Conservation (phyloP, 129 eudicot genomes). For the Chrysanthemum lavandulifolium region DNA sequence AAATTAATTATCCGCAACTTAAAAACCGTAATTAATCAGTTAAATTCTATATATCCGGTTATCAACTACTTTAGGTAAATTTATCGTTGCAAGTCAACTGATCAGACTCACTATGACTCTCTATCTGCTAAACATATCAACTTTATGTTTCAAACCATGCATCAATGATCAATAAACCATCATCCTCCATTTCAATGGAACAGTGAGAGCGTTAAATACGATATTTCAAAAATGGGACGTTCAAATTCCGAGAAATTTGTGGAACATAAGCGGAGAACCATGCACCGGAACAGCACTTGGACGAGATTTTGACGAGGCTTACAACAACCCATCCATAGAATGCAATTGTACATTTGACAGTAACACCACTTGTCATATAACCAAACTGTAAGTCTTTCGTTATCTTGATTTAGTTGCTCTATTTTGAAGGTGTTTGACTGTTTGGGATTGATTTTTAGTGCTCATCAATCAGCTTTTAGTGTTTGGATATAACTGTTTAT, state of each 20-base stretch:
- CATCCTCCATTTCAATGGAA: background rate
- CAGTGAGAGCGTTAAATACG: constrained; percentile 49
- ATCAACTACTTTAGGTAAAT: too few species aligned
- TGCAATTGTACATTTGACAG: constrained; percentile 42
- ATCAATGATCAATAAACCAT: background rate
- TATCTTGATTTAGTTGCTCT: constrained; percentile 19
- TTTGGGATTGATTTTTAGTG: too few species aligned
- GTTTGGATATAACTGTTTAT: background rate
- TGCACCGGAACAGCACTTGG: constrained; percentile 54
- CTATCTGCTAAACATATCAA: too few species aligned
- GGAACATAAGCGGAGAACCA: constrained; percentile 59
- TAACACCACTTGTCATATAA: constrained; percentile 47
- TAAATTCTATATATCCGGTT: too few species aligned
- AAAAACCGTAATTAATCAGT: too few species aligned
- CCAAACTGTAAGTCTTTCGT: constrained; percentile 38
- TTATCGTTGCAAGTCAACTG: too few species aligned
- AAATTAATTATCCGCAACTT: too few species aligned
- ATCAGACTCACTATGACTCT: too few species aligned
- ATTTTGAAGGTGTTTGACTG: background rate
- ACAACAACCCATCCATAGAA: constrained; percentile 44
- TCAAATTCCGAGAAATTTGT: constrained; percentile 28
- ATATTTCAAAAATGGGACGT: constrained; percentile 47
- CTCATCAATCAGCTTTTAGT: too few species aligned
- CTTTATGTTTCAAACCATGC: background rate
- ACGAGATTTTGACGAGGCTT: constrained; percentile 7